phyloP scores from a whole-genome alignment of 2,329 filamentous ascomycete species.

The Cladosporium sp. region DNA sequence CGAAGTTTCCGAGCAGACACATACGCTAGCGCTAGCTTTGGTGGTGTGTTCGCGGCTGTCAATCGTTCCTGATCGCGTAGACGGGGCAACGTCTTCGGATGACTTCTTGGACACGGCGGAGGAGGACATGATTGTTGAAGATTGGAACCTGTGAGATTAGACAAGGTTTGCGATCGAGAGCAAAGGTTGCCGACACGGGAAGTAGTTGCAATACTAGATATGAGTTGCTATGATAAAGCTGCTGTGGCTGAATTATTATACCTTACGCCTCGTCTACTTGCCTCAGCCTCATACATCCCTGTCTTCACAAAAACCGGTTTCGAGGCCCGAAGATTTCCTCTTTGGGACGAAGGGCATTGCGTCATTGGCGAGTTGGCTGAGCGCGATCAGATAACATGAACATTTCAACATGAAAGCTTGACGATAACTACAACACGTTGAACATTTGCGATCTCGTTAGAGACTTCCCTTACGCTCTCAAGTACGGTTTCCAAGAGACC shows the following conservation, averaged over 20 bases:
- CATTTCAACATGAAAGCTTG: too few relatives aligned
- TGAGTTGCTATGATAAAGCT: neutral
- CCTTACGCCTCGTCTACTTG: neutral
- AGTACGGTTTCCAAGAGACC: too few relatives aligned
- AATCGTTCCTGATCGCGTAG: slow-evolving; percentile 21
- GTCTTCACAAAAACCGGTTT: slow-evolving; percentile 14
- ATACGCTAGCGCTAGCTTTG: slow-evolving; percentile 39
- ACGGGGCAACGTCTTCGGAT: slow-evolving; percentile 13
- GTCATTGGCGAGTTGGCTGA: neutral
- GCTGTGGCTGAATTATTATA: slow-evolving; percentile 7
- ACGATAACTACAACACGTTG: too few relatives aligned
- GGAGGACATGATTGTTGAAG: slow-evolving; percentile 8
- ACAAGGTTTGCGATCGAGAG: neutral
- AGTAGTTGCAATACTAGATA: neutral
- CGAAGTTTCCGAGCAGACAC: slow-evolving; percentile 6
- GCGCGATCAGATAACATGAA: neutral
- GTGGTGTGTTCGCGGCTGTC: slow-evolving; percentile 38
- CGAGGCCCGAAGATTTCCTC: neutral
- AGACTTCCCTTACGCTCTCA: too few relatives aligned
- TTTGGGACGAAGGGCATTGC: neutral
- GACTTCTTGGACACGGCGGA: slow-evolving; percentile 19
- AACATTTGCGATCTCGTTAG: too few relatives aligned
- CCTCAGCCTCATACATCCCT: slow-evolving; percentile 9
- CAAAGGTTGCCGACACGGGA: neutral
- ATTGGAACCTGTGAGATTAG: neutral